phyloP scores from a whole-genome alignment of 2,329 filamentous ascomycete species.

The Trichoderma lentiforme region DNA sequence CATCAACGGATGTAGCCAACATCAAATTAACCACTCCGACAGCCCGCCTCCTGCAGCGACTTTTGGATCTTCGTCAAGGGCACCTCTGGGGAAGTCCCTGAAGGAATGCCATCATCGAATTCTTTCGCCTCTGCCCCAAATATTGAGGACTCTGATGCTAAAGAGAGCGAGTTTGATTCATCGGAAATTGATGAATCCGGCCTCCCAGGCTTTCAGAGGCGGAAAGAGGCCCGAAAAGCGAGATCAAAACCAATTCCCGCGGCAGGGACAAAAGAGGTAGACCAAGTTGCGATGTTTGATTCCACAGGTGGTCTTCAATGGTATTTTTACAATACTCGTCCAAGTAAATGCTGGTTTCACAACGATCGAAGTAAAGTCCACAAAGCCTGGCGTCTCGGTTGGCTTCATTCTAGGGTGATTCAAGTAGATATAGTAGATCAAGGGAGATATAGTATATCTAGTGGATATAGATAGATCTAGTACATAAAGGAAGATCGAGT shows the following conservation, averaged over 20 bases:
- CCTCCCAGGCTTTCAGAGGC: background rate
- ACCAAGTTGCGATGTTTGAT: background rate
- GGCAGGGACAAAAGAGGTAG: background rate
- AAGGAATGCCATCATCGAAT: background rate
- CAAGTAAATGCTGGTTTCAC: background rate
- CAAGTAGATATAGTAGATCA: no score
- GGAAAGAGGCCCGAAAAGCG: background rate
- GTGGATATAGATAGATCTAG: no score
- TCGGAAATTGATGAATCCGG: background rate
- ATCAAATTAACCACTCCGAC: background rate
- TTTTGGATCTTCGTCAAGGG: accelerated
- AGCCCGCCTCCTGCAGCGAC: background rate
- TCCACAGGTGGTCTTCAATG: background rate
- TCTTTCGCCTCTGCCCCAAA: background rate
- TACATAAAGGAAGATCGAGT: no score
- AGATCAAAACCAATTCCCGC: background rate
- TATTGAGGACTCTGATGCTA: background rate
- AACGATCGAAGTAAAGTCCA: background rate
- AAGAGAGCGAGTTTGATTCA: background rate
- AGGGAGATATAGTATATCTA: no score
- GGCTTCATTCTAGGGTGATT: background rate
- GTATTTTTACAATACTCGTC: background rate
- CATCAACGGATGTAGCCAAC: background rate
- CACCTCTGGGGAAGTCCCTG: background rate
- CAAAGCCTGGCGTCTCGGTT: background rate